Evolutionary conservation across 768 basidiomycete genomes (phyloP), one percentile per base, ranked within the genome.

Genomic region (Mycena pura): DNA sequence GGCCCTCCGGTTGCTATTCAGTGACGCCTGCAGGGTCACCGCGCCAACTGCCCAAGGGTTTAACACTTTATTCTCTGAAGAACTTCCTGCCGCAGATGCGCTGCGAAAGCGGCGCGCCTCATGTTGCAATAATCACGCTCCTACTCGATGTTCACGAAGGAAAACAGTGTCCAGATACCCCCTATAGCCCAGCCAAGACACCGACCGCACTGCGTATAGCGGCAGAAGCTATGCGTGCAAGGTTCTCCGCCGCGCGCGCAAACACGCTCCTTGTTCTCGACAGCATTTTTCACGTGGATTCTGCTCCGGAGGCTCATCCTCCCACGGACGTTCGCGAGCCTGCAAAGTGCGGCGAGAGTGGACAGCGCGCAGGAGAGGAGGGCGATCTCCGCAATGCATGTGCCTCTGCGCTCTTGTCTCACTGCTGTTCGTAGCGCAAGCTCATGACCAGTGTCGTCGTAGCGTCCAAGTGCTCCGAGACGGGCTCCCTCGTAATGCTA

Each of bases 191-290:
- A 55, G 60, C 46, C 29, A 49, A 14, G 58, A 60, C 58, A 52
- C 58, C 21, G 50, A 51, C 43, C 57, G 57, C 3, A 51, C 57
- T 5, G 49, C 19, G 19, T 52, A 36, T 17, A 51, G 43, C 57
- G 44, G 28, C 57, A 27, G 36, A 17, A 38, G 17, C 32, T 28
- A 41, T 24, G 38, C 38, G 40, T 31, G 45, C 0, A 22, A 14
- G 49, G 28, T 39, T 40, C 47, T 64, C 17, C 53, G 54, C 29
- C 63, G 53, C 55, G 62, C 56, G 8, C 57, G 53, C 41, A 69
- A 82, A 80, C 51, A 88, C 88, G 86, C 76, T 88, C 24, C 79
- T 88, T 31, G 86, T 85, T 5, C 71, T 87, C 21, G 86, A 87
- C 64, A 77, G 74, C 48, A 87, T 86, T 88, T 73, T 87, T 84